A percentile compares a stretch with the other conserved stretches of the same genome.
phyloP scores from a whole-genome alignment of 2,329 filamentous ascomycete genomes.

The Alternaria triticimaculans region DNA sequence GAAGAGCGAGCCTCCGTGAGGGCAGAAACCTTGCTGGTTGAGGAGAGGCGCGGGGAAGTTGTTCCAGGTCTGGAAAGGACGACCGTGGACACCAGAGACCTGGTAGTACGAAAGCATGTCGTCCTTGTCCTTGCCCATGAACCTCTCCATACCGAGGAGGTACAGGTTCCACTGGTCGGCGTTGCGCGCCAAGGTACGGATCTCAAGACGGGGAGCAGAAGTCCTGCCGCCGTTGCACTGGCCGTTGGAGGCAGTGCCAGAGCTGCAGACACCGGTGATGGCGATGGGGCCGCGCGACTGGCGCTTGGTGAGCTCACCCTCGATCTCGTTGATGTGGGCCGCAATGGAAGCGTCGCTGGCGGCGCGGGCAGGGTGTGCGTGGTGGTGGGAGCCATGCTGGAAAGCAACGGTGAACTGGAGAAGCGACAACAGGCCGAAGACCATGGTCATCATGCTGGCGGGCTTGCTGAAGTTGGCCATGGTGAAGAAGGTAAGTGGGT shows the following conservation, averaged over 20 bases:
- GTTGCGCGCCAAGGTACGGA: slow-evolving; percentile 68
- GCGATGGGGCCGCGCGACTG: slow-evolving; percentile 29
- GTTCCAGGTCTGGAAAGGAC: slow-evolving; percentile 69
- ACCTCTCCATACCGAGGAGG: slow-evolving; percentile 74
- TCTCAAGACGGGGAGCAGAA: slow-evolving; percentile 64
- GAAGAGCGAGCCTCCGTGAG: slow-evolving; percentile 77
- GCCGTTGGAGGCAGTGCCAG: slow-evolving; percentile 29
- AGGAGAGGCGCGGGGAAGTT: slow-evolving; percentile 47
- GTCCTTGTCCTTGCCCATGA: slow-evolving; percentile 71
- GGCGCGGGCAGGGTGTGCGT: slow-evolving; percentile 22
- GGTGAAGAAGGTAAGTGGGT: slow-evolving; percentile 11
- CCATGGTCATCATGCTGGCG: slow-evolving; percentile 39
- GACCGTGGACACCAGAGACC: slow-evolving; percentile 80
- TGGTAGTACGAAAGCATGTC: slow-evolving; percentile 77
- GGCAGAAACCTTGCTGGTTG: slow-evolving; percentile 73
- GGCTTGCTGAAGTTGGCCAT: slow-evolving; percentile 49
- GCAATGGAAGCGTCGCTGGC: slow-evolving; percentile 27
- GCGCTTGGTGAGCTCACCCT: slow-evolving; percentile 31
- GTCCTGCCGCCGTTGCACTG: slow-evolving; percentile 35
- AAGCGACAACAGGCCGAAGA: slow-evolving; percentile 42
- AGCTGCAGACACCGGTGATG: slow-evolving; percentile 39
- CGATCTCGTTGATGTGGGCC: slow-evolving; percentile 34
- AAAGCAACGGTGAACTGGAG: slow-evolving; percentile 42
- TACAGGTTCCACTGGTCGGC: slow-evolving; percentile 77
- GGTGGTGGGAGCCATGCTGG: slow-evolving; percentile 34